Base-by-base conservation (phyloP, 257 asterid genomes). In the Solanum neorickii region DNA sequence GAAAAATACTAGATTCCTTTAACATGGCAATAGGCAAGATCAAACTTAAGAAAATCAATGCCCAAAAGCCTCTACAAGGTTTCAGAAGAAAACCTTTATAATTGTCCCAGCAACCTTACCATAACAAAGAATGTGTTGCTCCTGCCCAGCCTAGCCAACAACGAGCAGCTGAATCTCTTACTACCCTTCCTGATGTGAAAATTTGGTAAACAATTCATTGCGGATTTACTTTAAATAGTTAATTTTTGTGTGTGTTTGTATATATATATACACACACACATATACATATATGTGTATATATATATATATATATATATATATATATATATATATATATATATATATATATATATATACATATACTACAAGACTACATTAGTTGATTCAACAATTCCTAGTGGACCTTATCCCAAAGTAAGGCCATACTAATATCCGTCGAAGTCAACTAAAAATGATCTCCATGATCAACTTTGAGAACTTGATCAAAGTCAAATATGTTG, bases 131-230 rank as follows among this genome's bases (percentile, higher is more conserved):
- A 89, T 94, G 76, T 94, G 96, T 78, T 94, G 99, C 52, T 84
- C 92, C 89, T 93, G 97, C n/a, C 99, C 99, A 97, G 52, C 97
- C 98, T 91, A 94, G 98, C 98, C 94, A 94, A 37, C 98, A 98
- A 88, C 98, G 98, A 83, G 98, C 87, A 86, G 99, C 98, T 88
- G 98, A 91, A 90, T 94, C 99, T 92, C 98, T 92, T 86, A 95
- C 89, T 87, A 92, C 97, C 91, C 98, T 94, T 88, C 97, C 94
- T 15, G 97, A 76, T 90, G 94, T 96, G 13, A 94, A 87, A 89
- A 94, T 94, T 88, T 94, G 97, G 90, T 85, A 90, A 56, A 93
- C 96, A 90, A 89, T 94, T 77, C 94, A 95, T 98, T 93, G 87
- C 42, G 87, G 80, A 87, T 37, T 52, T 86, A 73, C 66, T 82